Evolutionary conservation across 2,329 filamentous ascomycete species (phyloP), one percentile per base, ranked within the genome.

Genomic region (Ramichloridium luteum): DNA sequence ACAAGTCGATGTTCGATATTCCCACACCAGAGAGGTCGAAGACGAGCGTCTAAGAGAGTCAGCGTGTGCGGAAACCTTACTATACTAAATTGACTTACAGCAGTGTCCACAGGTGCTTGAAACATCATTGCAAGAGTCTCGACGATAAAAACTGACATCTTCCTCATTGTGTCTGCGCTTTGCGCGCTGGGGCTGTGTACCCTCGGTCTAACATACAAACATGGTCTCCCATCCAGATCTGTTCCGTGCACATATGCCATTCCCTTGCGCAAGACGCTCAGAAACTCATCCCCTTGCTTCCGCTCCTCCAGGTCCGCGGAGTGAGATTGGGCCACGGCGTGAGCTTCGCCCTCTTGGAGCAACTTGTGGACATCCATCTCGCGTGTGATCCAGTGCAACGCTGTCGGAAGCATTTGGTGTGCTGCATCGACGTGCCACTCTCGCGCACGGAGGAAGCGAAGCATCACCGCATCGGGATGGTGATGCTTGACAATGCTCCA

Each of bases 401-500:
- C 93, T 2, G 84, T 84, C 26, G 96, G 71, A 56, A 94, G 63
- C 90, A 98, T 98, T 44, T 93, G 71, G 15, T 96, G 67, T 3
- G 90, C 90, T 54, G 84, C 85, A 31, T 93, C 79, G 12, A 93
- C 76, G 51, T 98, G 84, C 90, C 90, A 98, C 59, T 93, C 93
- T 27, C 85, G 70, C n/a, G 85, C 85, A 31, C 85, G 70, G 35
- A 93, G 64, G 57, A 93, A 93, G 25, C 85, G 75, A 35, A 93
- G 61, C 11, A 88, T 61, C 12, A 92, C 64, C 3, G 78, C 80
- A 59, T 98, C 90, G 0, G 90, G 90, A 53, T 96, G 75, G 51
- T 98, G 90, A 48, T 90, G 79, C 64, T 96, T 98, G 36, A 88
- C 73, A 84, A 94, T 93, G 44, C 64, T 71, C 90, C 90, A 96